phyloP scores from a whole-genome alignment of 2,329 filamentous ascomycete genomes.

The Cladosporium velox region DNA sequence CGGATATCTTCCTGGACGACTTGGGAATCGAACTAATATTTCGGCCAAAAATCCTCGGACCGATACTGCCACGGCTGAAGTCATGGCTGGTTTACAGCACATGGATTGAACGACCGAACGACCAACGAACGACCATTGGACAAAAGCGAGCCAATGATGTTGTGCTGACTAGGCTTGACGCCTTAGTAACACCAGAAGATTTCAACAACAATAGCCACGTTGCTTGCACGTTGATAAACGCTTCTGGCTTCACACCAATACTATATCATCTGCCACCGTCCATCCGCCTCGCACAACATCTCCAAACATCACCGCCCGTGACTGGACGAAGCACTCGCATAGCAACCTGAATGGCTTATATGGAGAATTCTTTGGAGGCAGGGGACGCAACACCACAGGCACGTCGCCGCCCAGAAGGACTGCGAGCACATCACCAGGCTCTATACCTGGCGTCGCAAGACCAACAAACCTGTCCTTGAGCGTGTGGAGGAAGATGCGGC shows the following conservation, averaged over 20 bases:
- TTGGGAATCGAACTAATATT: background rate
- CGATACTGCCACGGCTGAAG: background rate
- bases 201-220: background rate
- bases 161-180: background rate
- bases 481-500: constrained; percentile 33
- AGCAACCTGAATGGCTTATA: constrained; percentile 30
- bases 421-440: constrained; percentile 29
- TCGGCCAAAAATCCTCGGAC: background rate
- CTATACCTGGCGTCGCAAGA: constrained; percentile 32
- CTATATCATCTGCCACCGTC: constrained; percentile 31
- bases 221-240: background rate
- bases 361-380: constrained; percentile 20
- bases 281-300: constrained; percentile 26
- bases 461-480: constrained; percentile 28
- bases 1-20: background rate
- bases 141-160: background rate
- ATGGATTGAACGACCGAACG: background rate
- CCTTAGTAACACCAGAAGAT: background rate
- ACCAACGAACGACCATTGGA: background rate
- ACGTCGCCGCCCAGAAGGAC: constrained; percentile 35
- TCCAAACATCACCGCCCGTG: constrained; percentile 31
- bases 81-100: background rate
- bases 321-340: constrained; percentile 34
- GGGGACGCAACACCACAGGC: constrained; percentile 33
- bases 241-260: constrained; percentile 28